Evolutionary conservation across 164 flowering plant species (phyloP).

Genomic region (Buxus sempervirens): DNA sequence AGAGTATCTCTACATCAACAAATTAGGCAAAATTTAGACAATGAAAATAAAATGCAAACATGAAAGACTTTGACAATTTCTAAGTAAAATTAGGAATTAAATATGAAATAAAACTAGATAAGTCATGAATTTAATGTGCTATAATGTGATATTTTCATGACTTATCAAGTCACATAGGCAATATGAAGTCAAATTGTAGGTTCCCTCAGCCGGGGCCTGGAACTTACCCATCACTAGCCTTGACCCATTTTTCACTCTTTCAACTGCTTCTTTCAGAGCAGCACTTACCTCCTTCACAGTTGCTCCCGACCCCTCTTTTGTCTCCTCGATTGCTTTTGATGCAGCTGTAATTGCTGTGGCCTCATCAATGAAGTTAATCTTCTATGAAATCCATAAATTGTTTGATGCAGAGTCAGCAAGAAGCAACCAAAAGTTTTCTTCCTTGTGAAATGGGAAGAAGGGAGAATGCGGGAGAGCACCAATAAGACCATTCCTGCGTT

Average conservation of each 20-base stretch:
- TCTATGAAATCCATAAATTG: conserved; percentile 63
- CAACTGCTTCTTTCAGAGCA: conserved; percentile 53
- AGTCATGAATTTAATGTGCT: too few species aligned
- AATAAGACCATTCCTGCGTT: conserved; percentile 50
- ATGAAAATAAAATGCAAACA: too few species aligned
- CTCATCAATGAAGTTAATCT: conserved; percentile 62
- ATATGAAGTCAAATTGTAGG: conserved; percentile 49
- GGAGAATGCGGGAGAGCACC: conserved; percentile 72
- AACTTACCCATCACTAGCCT: conserved; percentile 62
- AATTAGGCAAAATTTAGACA: too few species aligned
- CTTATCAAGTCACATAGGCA: conserved; percentile 60
- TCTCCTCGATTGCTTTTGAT: conserved; percentile 51
- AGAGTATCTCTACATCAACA: too few species aligned
- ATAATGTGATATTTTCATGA: too few species aligned
- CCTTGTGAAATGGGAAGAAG: conserved; percentile 63
- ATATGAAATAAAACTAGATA: too few species aligned
- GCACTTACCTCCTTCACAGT: conserved; percentile 33
- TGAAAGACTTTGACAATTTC: too few species aligned
- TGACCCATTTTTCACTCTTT: conserved; percentile 49
- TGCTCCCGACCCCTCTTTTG: conserved; percentile 60
- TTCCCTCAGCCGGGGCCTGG: conserved; percentile 60
- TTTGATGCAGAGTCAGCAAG: conserved; percentile 59
- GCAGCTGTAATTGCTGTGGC: conserved; percentile 54
- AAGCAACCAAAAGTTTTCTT: conserved; percentile 64
- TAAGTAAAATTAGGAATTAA: too few species aligned